Evolutionary conservation across 148 eudicot species (phyloP), one percentile per base, ranked within the genome.

Genomic region (Rhododendron vialii): DNA sequence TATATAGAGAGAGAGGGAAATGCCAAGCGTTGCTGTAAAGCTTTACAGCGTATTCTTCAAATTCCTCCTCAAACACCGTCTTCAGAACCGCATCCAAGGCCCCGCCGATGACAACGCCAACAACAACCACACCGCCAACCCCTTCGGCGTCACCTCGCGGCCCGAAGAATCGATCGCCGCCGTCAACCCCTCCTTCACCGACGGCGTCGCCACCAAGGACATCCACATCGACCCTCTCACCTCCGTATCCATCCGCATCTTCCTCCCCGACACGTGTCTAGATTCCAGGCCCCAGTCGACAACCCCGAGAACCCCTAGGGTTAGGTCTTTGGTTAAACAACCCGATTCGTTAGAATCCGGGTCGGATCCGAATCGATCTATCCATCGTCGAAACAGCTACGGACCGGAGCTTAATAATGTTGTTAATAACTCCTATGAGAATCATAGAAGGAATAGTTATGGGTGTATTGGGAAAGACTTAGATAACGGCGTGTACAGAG

Each of bases 1-100:
- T 45, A 20, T 38, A 75, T 26, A 75, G 1, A 4, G 87, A 87
- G 61, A 28, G 47, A 28, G 63, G 30, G 86, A 91, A 89, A 96
- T 96, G 99, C 99, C 98, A 73, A 96, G 94, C 88, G 95, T 96
- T 83, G 97, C 95, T 65, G 98, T 96, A 79, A 96, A 96, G 90
- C 84, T 96, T 26, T 96, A 96, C 92, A 96, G 99, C 90, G 94
- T 96, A 0, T 95, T 95, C 91, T 96, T 96, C 92, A 96, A 96
- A 85, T 93, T 96, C 82, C 78, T 96, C 67, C 88, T 96, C 28
- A 96, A 96, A 74, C 97, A 95, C 84, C 93, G 99, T 3, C 85
- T 96, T 28, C 98, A 96, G 88, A 93, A 88, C 86, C 95, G 93
- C 78, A 85, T 92, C 41, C 96, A 95, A 35, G 86, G 48, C 87